Conservation (phyloP, 441 rosid genomes). For the Croton setiger region DNA sequence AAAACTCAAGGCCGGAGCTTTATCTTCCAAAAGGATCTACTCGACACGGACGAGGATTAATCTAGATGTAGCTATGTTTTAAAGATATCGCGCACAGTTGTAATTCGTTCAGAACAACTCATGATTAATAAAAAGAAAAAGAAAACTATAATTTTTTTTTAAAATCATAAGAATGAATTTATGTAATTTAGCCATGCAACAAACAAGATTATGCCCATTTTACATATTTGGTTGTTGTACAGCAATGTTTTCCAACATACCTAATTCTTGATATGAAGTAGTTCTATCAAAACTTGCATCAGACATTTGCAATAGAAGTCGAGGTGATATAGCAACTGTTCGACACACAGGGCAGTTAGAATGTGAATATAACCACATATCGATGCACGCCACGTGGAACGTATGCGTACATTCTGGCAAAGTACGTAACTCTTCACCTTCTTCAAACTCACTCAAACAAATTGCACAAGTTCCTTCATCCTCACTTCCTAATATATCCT, state of each 20-base stretch:
- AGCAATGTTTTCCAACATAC: conserved; percentile 18
- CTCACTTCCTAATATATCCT: conserved; percentile 11
- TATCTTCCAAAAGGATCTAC: too few relatives aligned
- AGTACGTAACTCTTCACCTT: conserved; percentile 55
- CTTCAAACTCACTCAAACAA: conserved; percentile 69
- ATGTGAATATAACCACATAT: conserved; percentile 87
- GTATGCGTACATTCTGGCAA: conserved; percentile 73
- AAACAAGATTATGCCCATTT: too few relatives aligned
- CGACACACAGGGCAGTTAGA: conserved; percentile 89
- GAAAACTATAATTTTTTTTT: too few relatives aligned
- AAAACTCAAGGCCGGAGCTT: too few relatives aligned
- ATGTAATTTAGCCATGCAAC: too few relatives aligned
- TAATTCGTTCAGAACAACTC: too few relatives aligned
- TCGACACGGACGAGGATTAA: too few relatives aligned
- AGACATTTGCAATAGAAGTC: not conserved
- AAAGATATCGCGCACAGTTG: too few relatives aligned
- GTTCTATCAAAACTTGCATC: not conserved
- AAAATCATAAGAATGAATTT: too few relatives aligned
- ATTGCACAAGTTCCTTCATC: conserved; percentile 49
- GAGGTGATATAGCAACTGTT: conserved; percentile 27
- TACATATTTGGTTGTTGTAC: conserved; percentile 9
- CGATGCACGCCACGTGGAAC: conserved; percentile 71
- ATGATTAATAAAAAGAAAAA: too few relatives aligned
- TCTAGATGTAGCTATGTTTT: too few relatives aligned
- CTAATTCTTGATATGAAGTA: not conserved